A percentile compares a stretch with the other conserved stretches of the same genome.
Conservation (phyloP, 1,284 basidiomycete species). For the Leccinum fallax region DNA sequence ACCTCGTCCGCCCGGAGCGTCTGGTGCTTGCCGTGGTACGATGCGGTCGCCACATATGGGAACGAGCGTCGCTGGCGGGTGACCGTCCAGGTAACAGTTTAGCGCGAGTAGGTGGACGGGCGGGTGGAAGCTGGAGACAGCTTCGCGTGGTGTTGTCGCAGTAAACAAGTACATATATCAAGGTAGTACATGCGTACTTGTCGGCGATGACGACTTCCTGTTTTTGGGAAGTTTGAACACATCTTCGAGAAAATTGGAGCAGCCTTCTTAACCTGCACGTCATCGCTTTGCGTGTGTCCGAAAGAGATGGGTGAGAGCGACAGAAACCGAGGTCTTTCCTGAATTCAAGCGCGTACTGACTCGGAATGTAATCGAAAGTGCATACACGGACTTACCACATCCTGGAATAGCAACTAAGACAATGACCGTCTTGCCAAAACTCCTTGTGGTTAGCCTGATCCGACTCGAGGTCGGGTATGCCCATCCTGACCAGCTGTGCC, state of each 20-base stretch:
- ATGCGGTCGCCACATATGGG: slow-evolving; percentile 81
- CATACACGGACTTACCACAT: slow-evolving; percentile 46
- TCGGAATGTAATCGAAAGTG: not conserved
- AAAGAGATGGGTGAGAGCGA: slow-evolving; percentile 85
- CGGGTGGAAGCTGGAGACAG: slow-evolving; percentile 45
- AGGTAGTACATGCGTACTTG: slow-evolving; percentile 53
- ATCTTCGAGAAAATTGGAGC: slow-evolving; percentile 73
- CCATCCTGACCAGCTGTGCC: slow-evolving; percentile 47
- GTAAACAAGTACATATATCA: not conserved
- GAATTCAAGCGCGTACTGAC: not conserved
- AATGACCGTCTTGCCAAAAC: slow-evolving; percentile 77
- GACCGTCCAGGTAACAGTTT: slow-evolving; percentile 39
- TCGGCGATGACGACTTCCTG: slow-evolving; percentile 89
- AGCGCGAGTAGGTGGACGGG: slow-evolving; percentile 77
- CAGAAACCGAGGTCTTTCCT: slow-evolving; percentile 78
- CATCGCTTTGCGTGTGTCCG: slow-evolving; percentile 91
- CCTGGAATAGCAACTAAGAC: slow-evolving; percentile 94
- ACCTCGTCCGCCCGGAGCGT: slow-evolving; percentile 62
- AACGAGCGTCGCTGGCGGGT: slow-evolving; percentile 49
- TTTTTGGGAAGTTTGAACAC: slow-evolving; percentile 63
- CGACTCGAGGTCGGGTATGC: slow-evolving; percentile 28
- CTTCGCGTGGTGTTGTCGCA: too few relatives aligned
- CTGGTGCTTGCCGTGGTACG: slow-evolving; percentile 84
- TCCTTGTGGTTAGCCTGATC: slow-evolving; percentile 26
- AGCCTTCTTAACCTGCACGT: slow-evolving; percentile 80